Conservation (phyloP, 2,329 filamentous ascomycete species). For the Fulvia fulva region DNA sequence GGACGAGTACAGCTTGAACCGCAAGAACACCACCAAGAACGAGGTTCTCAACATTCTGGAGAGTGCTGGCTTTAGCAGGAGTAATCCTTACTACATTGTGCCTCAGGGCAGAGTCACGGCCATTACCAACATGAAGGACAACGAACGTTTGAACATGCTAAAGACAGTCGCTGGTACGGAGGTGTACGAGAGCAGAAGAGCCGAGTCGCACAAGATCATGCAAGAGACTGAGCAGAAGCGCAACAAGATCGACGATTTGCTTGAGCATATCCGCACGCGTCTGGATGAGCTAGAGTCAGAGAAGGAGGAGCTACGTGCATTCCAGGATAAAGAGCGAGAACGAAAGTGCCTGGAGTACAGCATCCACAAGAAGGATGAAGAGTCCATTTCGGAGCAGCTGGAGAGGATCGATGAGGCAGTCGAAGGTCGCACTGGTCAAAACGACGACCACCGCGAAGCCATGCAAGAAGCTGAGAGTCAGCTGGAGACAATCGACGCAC, state of each 20-base stretch:
- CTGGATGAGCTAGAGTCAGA: conserved; percentile 89
- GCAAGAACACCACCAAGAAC: conserved; percentile 89
- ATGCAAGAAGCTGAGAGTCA: conserved; percentile 74
- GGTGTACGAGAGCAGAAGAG: conserved; percentile 87
- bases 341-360: conserved; percentile 90
- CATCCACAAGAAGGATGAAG: conserved; percentile 85
- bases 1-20: conserved; percentile 96
- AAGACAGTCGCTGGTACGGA: conserved; percentile 99
- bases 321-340: conserved; percentile 92
- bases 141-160: conserved; percentile 78
- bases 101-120: conserved; percentile 94
- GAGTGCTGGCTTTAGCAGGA: conserved; percentile 91
- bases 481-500: conserved; percentile 69
- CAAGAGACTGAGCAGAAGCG: conserved; percentile 92
- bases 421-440: conserved; percentile 69
- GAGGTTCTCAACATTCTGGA: conserved; percentile 95
- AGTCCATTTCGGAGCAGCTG: conserved; percentile 69
- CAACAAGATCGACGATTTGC: conserved; percentile 85
- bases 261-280: conserved; percentile 88
- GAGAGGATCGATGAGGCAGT: conserved; percentile 79
- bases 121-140: conserved; percentile 98
- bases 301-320: conserved; percentile 90
- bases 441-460: conserved; percentile 36
- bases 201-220: conserved; percentile 96
- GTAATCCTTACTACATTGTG: conserved; percentile 98